Base-by-base conservation (phyloP, 2,329 filamentous ascomycete species). In the Tolypocladium guangdongense region DNA sequence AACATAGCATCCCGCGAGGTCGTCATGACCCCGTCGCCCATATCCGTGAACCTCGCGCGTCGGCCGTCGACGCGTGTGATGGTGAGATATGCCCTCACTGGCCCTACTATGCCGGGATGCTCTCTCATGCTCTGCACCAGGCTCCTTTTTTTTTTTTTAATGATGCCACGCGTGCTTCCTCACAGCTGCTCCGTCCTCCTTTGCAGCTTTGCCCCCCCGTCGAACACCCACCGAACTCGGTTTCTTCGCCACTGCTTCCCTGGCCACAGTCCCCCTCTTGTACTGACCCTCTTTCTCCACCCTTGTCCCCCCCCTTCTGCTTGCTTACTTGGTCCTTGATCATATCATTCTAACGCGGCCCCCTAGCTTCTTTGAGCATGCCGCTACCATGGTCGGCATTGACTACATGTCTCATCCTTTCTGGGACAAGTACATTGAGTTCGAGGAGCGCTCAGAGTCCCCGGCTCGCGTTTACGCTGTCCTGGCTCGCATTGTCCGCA, bases 391-490 rank as follows among this genome's bases (percentile, higher is more conserved):
- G 62, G 90, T 96, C 41, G 93, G 93, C 18, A 79, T 97, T 20
- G 93, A 99, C 71, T 99, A 96, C 66, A 78, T 96, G 33, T 87
- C 91, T 2, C 90, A 96, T 66, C 90, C 90, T 1, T 96, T 99
- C 73, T 99, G 93, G 93, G 93, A 99, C 70, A 97, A 96, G 72
- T 99, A 96, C 65, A 83, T 99, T 58, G 93, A 97, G 67, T 97
- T 95, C 64, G 93, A 97, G 68, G 91, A 96, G 67, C 87, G 91
- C 2, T 78, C 92, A 57, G 90, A 96, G 63, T 83, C 87, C 0
- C 82, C 86, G 16, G 88, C 95, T 58, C 89, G 84, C 63, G 88
- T 96, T 52, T 95, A 95, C 62, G 83, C 82, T 41, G 89, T 99
- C 53, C 78, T 96, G 51, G 78, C 80, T 56, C 88, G 91, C 52